Evolutionary conservation across 495 filamentous ascomycete species (phyloP).

Genomic region (Schizothecium vesticola): DNA sequence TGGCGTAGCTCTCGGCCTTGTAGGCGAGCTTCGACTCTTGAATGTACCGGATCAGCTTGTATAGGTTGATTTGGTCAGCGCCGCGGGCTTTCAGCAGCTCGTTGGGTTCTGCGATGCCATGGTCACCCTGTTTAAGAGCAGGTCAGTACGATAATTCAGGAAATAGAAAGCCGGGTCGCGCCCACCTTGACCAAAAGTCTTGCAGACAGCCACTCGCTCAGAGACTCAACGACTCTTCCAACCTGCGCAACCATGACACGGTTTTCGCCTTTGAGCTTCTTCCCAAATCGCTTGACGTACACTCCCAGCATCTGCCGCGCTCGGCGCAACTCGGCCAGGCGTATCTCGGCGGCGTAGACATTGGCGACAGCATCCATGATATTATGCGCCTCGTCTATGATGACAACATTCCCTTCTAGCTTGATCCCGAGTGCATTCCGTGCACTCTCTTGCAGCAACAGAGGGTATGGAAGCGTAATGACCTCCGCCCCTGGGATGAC

Average conservation of each 20-base stretch:
- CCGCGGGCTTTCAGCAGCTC: slow-evolving; percentile 77
- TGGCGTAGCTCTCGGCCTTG: slow-evolving; percentile 85
- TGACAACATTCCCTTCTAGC: slow-evolving; percentile 78
- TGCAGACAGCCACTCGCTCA: slow-evolving; percentile 59
- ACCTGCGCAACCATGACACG: slow-evolving; percentile 85
- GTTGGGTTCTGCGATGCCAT: slow-evolving; percentile 57
- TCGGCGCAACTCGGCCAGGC: slow-evolving; percentile 62
- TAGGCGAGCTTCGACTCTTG: slow-evolving; percentile 89
- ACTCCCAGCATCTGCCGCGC: slow-evolving; percentile 68
- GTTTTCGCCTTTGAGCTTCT: slow-evolving; percentile 81
- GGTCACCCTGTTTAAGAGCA: slow-evolving; percentile 32
- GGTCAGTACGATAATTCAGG: background rate
- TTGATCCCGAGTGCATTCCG: slow-evolving; percentile 82
- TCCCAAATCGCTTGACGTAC: slow-evolving; percentile 84
- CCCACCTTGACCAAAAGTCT: slow-evolving; percentile 39
- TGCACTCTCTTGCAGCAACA: slow-evolving; percentile 83
- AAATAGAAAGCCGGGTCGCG: background rate
- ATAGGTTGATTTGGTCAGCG: slow-evolving; percentile 91
- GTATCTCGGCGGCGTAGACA: slow-evolving; percentile 77
- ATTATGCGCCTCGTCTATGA: slow-evolving; percentile 97
- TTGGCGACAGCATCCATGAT: slow-evolving; percentile 89
- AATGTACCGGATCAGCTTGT: slow-evolving; percentile 79
- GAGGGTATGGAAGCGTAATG: slow-evolving; percentile 86
- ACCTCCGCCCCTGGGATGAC: slow-evolving; percentile 85
- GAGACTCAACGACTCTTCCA: slow-evolving; percentile 70